phyloP scores from a whole-genome alignment of 139 green algal species.

The Nannochloris sp. region DNA sequence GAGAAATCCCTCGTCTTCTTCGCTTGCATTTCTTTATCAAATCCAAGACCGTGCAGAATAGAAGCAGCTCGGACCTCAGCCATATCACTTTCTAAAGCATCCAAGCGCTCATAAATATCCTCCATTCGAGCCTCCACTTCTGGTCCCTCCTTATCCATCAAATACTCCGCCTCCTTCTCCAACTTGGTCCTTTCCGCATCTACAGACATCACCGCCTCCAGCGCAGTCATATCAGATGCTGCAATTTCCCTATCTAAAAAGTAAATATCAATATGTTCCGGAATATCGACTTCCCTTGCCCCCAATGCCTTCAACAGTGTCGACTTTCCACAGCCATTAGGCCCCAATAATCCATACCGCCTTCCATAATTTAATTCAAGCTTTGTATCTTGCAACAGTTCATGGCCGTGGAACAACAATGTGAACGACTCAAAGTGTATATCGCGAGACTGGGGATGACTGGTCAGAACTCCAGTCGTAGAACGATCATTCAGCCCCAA shows the following conservation, averaged over 20 bases:
- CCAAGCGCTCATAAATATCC: constrained; percentile 68
- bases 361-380: constrained; percentile 76
- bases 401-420: constrained; percentile 73
- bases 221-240: constrained; percentile 66
- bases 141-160: constrained; percentile 53
- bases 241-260: constrained; percentile 76
- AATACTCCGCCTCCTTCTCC: constrained; percentile 61
- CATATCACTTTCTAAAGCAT: constrained; percentile 67
- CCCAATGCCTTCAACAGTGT: constrained; percentile 77
- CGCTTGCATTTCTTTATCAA: constrained; percentile 75
- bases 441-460: constrained; percentile 65
- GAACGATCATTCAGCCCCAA: constrained; percentile 36
- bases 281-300: constrained; percentile 76
- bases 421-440: constrained; percentile 71
- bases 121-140: constrained; percentile 60
- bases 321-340: constrained; percentile 84
- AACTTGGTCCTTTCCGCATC: constrained; percentile 65
- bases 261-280: constrained; percentile 90
- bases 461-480: constrained; percentile 62
- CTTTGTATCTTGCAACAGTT: constrained; percentile 61
- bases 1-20: constrained; percentile 83
- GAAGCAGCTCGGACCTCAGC: constrained; percentile 67
- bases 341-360: constrained; percentile 76
- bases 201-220: constrained; percentile 56
- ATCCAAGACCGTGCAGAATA: constrained; percentile 91